Evolutionary conservation across 352 stramenopile species (phyloP), one percentile per base, ranked within the genome.

Genomic region (Globisporangium recalcitrans): DNA sequence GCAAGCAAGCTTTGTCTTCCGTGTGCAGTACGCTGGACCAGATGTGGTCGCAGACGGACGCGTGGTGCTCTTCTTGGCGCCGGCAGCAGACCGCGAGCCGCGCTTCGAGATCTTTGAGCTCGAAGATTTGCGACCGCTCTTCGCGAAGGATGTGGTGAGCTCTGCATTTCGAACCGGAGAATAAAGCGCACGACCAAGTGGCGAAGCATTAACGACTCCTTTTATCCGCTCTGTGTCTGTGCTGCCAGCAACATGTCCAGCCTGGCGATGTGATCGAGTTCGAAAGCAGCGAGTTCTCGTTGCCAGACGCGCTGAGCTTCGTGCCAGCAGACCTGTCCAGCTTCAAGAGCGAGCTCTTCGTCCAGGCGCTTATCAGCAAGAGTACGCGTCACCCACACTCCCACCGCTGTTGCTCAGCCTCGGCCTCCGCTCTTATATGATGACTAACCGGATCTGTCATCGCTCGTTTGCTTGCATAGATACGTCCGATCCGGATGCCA

Each of bases 51-150:
- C 21, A 22, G 68, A 78, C 26, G 78, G 71, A 21, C 78, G 82
- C 19, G 73, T 87, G 22, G 72, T 90, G 21, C 73, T 91, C 3
- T 88, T 90, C 68, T 85, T 91, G 40, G 78, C 74, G 19, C 71
- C 80, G 0, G 38, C 36, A 4, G 58, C 63, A 0, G 65, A 74
- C 0, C 73, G 71, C 0, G 77, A 88, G 69, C 78, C 78, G 53
- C 78, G 82, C 27, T 74, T 87, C 19, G 75, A 82, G 27, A 72
- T 70, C 8, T 88, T 87, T 47, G 77, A 88, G 26, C 69, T 88
- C 32, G 74, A 88, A n/a, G 62, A 67, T 14, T 73, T 74, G 46
- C 73, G 74, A 26, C 80, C 82, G 24, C 61, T 91, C 26, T 89
- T 91, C 56, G 76, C 80, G 36, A 84, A 87, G 48, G 82, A 90